Conservation (phyloP, 768 basidiomycete species). For the Lentinula lateritia region DNA sequence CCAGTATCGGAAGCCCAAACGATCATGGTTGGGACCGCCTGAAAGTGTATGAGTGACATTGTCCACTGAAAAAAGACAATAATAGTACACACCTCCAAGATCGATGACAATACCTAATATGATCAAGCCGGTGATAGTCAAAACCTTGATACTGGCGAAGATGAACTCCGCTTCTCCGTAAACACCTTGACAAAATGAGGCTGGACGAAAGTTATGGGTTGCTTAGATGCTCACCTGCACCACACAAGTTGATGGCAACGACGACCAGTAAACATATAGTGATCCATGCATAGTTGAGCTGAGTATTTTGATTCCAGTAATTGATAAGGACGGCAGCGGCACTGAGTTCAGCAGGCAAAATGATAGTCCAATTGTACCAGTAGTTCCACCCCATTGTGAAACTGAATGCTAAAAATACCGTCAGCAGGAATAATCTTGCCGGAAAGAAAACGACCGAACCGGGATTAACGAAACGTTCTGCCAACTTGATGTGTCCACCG, state of each 20-base stretch:
- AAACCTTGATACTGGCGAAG: conserved; percentile 75
- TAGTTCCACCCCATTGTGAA: conserved; percentile 52
- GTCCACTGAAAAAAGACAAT: background rate
- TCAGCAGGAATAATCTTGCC: background rate
- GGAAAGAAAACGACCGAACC: conserved; percentile 44
- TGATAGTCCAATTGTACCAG: conserved; percentile 59
- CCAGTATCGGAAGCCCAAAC: conserved; percentile 35
- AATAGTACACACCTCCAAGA: conserved; percentile 50
- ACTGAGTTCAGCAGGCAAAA: conserved; percentile 68
- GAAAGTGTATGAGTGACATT: background rate
- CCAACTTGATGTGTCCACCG: conserved; percentile 75
- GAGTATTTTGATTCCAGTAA: conserved; percentile 55
- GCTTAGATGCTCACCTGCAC: conserved; percentile 42
- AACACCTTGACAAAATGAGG: conserved; percentile 31
- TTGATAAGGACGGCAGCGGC: conserved; percentile 74
- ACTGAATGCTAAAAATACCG: conserved; percentile 2
- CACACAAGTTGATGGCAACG: conserved; percentile 68
- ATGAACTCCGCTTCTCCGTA: conserved; percentile 86
- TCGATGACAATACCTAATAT: conserved; percentile 74
- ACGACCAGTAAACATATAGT: conserved; percentile 71
- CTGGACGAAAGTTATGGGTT: background rate
- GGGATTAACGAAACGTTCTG: conserved; percentile 78
- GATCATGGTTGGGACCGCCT: conserved; percentile 80
- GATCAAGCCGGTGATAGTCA: conserved; percentile 71
- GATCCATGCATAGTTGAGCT: conserved; percentile 72